A percentile compares a stretch with the other conserved stretches of the same genome.
Conservation (phyloP, 371 early-diverging fungal species). For the Synchytrium microbalum region DNA sequence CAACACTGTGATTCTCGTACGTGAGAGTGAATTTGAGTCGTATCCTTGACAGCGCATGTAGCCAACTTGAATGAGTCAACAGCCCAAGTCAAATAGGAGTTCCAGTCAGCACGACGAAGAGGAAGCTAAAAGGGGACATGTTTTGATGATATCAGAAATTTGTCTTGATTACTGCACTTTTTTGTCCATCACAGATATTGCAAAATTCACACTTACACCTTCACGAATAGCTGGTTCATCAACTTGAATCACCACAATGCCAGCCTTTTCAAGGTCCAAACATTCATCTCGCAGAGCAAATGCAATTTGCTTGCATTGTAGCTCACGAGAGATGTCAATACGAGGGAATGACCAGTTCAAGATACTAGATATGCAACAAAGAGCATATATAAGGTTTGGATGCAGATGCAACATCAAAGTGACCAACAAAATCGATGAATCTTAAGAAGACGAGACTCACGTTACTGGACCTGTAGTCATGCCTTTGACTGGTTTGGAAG, state of each 20-base stretch:
- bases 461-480: slow-evolving; percentile 88
- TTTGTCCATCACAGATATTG: too few relatives aligned
- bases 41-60: slow-evolving; percentile 75
- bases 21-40: slow-evolving; percentile 94
- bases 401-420: too few relatives aligned
- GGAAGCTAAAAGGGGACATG: slow-evolving; percentile 50
- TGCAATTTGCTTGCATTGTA: slow-evolving; percentile 83
- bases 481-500: slow-evolving; percentile 88
- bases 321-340: slow-evolving; percentile 83
- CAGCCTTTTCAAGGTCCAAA: slow-evolving; percentile 81
- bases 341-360: slow-evolving; percentile 96
- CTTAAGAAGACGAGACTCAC: slow-evolving; percentile 36
- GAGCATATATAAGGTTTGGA: too few relatives aligned
- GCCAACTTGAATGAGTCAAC: slow-evolving; percentile 88
- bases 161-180: too few relatives aligned
- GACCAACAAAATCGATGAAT: slow-evolving; percentile 41
- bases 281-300: slow-evolving; percentile 96
- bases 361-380: slow-evolving; percentile 39
- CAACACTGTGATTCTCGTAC: too few relatives aligned
- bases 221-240: slow-evolving; percentile 98
- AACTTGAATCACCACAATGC: slow-evolving; percentile 90
- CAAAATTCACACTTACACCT: slow-evolving; percentile 51
- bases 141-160: too few relatives aligned
- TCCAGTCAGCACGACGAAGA: slow-evolving; percentile 80
- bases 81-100: slow-evolving; percentile 89